Base-by-base conservation (phyloP, 225 moss, liverwort and hornwort species). In the Lunularia cruciata region DNA sequence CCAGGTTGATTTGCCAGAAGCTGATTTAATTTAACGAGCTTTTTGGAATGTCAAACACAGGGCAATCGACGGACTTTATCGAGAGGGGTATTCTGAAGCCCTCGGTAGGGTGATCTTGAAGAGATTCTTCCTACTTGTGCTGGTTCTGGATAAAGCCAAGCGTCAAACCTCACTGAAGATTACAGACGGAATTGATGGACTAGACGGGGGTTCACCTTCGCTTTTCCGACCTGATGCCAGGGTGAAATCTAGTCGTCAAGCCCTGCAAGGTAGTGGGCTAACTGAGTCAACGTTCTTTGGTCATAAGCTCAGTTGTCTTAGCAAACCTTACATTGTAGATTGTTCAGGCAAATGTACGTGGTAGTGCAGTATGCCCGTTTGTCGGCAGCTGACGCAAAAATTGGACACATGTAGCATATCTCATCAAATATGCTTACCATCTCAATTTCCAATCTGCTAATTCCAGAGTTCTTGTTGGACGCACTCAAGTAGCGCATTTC, bases 201-300 rank as follows among this genome's bases (percentile, higher is more conserved):
- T 89, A 38, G 92, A 92, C 39, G 92, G 89, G 65, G 92, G 92
- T 16, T 92, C 92, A 25, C 87, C 89, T 33, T 54, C 86, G 33
- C 72, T 92, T 27, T 92, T 89, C 68, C 83, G 84, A 63, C 62
- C 79, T 31, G 72, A 78, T 37, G 78, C 81, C 19, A 69, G 62
- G 63, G 79, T 89, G 53, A 92, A 92, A 74, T 92, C 92, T 57
- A 89, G 89, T 59, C 84, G 84, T 62, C 86, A 92, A 73, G 80
- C 87, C 36, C 70, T 92, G 62, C 86, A 89, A 86, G 92, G 92
- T 89, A 76, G 22, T 22, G 12, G 7, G 43, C 43, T 15, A 43
- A 43, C 15, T 43, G n/a, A n/a, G n/a, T n/a, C n/a, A n/a, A n/a
- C n/a, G n/a, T n/a, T n/a, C n/a, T n/a, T n/a, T n/a, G n/a, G n/a